Conservation (phyloP, 306 rosid species). For the Trifolium repens region DNA sequence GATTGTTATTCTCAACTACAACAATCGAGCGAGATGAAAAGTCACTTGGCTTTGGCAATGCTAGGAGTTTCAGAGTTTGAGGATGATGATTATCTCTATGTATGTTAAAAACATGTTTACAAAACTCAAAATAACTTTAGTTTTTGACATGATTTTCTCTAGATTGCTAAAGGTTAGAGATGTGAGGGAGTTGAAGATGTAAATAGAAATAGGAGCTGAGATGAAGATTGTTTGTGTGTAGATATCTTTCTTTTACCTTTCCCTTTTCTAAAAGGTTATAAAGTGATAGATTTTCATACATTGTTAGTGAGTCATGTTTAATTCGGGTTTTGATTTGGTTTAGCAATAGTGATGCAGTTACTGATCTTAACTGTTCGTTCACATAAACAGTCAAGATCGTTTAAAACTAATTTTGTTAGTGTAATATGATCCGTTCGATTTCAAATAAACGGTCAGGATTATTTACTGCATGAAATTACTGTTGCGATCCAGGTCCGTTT, state of each 20-base stretch:
- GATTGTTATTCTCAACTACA: constrained; percentile 79
- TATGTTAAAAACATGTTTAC: constrained; percentile 50
- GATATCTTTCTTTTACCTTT: constrained; percentile 52
- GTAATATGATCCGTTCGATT: neutral
- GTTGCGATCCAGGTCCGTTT: neutral
- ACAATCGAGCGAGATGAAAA: constrained; percentile 76
- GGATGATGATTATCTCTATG: constrained; percentile 75
- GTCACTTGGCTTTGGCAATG: constrained; percentile 94
- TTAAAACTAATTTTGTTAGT: neutral
- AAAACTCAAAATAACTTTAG: neutral
- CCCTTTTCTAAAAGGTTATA: constrained; percentile 44
- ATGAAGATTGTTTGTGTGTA: constrained; percentile 52
- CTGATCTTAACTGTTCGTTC: neutral
- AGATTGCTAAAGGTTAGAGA: constrained; percentile 42
- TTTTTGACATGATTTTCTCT: constrained; percentile 50
- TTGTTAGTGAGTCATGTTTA: constrained; percentile 35
- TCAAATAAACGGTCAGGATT: neutral
- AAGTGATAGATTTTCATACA: constrained; percentile 50
- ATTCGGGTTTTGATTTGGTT: neutral
- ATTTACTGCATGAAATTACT: neutral
- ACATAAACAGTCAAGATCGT: neutral
- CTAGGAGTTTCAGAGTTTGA: constrained; percentile 90
- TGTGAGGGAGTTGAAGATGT: constrained; percentile 56
- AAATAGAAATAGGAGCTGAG: constrained; percentile 58
- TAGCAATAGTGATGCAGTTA: neutral